Conservation (phyloP, 371 early-diverging fungal species). For the Chytridium lagenaria region DNA sequence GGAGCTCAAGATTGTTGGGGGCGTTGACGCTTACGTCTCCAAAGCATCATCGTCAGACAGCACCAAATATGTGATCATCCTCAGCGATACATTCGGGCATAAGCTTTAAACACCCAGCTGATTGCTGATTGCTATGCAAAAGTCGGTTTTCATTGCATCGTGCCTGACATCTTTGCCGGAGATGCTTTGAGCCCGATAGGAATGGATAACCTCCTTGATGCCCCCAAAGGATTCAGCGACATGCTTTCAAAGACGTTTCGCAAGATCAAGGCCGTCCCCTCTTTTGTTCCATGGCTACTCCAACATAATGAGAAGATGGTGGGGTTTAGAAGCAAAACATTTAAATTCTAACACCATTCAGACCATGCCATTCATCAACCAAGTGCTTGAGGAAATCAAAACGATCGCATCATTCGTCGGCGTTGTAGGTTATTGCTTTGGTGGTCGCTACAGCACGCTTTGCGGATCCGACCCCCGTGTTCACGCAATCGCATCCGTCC, state of each 20-base stretch:
- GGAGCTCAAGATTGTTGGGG: slow-evolving; percentile 13
- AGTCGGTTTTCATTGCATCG: slow-evolving; percentile 18
- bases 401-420: not conserved
- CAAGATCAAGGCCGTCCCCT: not conserved
- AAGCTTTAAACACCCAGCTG: slow-evolving; percentile 32
- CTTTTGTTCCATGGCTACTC: slow-evolving; percentile 1
- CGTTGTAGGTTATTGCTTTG: slow-evolving; percentile 19
- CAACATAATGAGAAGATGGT: slow-evolving; percentile 12
- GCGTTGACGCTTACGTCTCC: slow-evolving; percentile 24
- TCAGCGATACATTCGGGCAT: slow-evolving; percentile 35
- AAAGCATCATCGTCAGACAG: not conserved
- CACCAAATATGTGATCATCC: slow-evolving; percentile 29
- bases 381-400: slow-evolving; percentile 1
- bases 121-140: slow-evolving; percentile 37
- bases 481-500: not conserved
- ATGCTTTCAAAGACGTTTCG: slow-evolving; percentile 4
- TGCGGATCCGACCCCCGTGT: not conserved
- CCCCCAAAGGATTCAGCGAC: slow-evolving; percentile 4
- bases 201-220: slow-evolving; percentile 5
- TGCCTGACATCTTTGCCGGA: slow-evolving; percentile 28
- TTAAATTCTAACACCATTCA: not conserved
- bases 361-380: slow-evolving; percentile 10
- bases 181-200: slow-evolving; percentile 6
- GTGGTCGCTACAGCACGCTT: not conserved
- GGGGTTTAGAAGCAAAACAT: too few relatives aligned